Percentiles rank a stretch among this genome's conserved stretches.
These are phyloP conservation scores for Coniosporium tulheliwenetii DNA, from an alignment of 2,329 filamentous ascomycete species.

Conservation along the genomic window DNA sequence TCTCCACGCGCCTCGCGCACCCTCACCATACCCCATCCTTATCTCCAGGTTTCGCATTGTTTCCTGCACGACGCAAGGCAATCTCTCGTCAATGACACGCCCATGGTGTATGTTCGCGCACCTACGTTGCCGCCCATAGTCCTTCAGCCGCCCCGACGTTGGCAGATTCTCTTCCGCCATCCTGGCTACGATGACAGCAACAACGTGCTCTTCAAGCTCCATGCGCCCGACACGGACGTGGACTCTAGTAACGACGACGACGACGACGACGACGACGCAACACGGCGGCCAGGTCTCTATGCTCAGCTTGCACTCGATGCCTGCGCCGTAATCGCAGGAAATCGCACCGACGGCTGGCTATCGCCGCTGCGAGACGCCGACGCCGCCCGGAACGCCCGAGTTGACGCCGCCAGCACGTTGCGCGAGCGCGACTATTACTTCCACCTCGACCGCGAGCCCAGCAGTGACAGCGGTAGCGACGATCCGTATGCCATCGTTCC, in stretches of 20 bases:
- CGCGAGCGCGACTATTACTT: constrained; percentile 1
- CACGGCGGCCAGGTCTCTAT: constrained; percentile 1
- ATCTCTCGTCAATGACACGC: too few species aligned
- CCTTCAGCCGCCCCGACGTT: too few species aligned
- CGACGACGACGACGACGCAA: neutral
- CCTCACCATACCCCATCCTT: too few species aligned
- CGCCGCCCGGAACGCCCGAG: too few species aligned
- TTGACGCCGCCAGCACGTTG: neutral
- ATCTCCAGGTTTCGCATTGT: too few species aligned
- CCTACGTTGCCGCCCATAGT: too few species aligned
- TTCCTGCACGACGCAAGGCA: too few species aligned
- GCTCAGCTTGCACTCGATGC: constrained; percentile 1
- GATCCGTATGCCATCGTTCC: constrained; percentile 7
- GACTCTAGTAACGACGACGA: too few species aligned
- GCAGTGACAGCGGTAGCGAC: neutral
- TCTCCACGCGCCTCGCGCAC: too few species aligned
- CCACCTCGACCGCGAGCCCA: neutral
- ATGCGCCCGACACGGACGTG: constrained; percentile 1
- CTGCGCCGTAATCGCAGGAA: constrained; percentile 4
- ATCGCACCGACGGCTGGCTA: constrained; percentile 1
- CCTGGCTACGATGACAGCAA: constrained; percentile 3
- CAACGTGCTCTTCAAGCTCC: constrained; percentile 4
- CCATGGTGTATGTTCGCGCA: too few species aligned
- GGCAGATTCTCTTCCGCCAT: constrained; percentile 3
- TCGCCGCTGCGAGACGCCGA: neutral